Conservation (phyloP, 2,329 filamentous ascomycete species). For the Apiospora arundinis region DNA sequence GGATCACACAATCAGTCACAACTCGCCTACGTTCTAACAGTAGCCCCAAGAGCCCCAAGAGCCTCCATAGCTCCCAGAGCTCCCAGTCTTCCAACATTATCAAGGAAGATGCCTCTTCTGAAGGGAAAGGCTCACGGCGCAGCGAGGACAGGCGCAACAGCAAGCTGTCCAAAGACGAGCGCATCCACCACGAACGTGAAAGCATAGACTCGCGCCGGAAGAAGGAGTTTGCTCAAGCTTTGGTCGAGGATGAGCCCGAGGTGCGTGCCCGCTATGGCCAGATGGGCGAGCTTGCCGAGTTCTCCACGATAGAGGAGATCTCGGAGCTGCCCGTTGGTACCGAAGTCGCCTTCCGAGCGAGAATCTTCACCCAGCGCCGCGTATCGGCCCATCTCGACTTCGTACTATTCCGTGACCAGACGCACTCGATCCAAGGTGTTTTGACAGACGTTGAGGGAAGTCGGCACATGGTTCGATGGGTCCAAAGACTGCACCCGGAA, state of each 20-base stretch:
- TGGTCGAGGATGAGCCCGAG: conserved; percentile 28
- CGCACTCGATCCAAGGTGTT: conserved; percentile 82
- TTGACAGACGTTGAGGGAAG: conserved; percentile 45
- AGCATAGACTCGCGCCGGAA: conserved; percentile 33
- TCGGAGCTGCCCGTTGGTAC: conserved; percentile 52
- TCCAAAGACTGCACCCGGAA: conserved; percentile 79
- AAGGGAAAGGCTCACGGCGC: conserved; percentile 19
- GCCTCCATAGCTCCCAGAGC: conserved; percentile 13
- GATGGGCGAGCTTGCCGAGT: conserved; percentile 27
- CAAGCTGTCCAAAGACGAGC: conserved; percentile 39
- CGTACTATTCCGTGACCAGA: conserved; percentile 83
- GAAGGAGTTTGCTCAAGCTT: conserved; percentile 33
- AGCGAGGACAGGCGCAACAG: conserved; percentile 35
- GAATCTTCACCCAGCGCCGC: conserved; percentile 80
- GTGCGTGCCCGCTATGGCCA: conserved; percentile 30
- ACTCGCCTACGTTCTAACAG: neutral
- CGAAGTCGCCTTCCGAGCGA: conserved; percentile 69
- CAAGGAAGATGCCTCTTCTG: neutral
- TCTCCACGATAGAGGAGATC: conserved; percentile 48
- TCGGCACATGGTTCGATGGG: conserved; percentile 79
- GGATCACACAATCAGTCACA: neutral
- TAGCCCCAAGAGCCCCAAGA: conserved; percentile 3
- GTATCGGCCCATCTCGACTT: conserved; percentile 85
- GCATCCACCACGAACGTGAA: conserved; percentile 35
- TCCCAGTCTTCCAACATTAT: neutral